Conservation (phyloP, 1,139 yeast species). For the Yamadazyma conglobata region DNA sequence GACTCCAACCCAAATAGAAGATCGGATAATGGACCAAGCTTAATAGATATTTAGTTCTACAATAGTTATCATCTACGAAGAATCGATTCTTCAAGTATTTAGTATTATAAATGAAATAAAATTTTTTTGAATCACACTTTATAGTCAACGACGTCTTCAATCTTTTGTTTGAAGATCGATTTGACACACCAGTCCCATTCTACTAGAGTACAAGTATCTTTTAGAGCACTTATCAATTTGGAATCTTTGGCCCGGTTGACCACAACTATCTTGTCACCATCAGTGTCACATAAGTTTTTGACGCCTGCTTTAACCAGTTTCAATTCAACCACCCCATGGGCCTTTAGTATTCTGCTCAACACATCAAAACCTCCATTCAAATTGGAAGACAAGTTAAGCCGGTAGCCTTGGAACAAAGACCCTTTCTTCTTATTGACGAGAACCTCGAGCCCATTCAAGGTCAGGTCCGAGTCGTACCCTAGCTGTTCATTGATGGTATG, state of each 20-base stretch:
- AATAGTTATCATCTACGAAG: not conserved
- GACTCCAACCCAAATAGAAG: conserved; percentile 16
- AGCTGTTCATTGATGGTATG: conserved; percentile 32
- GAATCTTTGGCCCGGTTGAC: conserved; percentile 44
- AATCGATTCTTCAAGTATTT: no score
- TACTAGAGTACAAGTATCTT: conserved; percentile 34
- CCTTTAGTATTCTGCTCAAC: conserved; percentile 56
- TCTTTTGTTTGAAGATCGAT: conserved; percentile 49
- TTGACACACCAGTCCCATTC: conserved; percentile 72
- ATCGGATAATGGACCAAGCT: conserved; percentile 46
- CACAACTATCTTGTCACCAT: conserved; percentile 22
- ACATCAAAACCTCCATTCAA: conserved; percentile 68
- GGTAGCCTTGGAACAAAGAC: conserved; percentile 41
- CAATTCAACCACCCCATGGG: conserved; percentile 57
- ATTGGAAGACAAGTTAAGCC: conserved; percentile 57
- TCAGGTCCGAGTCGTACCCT: conserved; percentile 20
- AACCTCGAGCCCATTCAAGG: conserved; percentile 11
- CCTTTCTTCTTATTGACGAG: conserved; percentile 20
- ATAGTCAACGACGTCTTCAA: conserved; percentile 25
- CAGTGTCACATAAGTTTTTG: conserved; percentile 13
- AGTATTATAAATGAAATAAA: conserved; percentile 2
- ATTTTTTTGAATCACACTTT: conserved; percentile 4
- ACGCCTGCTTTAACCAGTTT: conserved; percentile 15
- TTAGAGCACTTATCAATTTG: conserved; percentile 39
- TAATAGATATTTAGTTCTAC: conserved; percentile 37